Evolutionary conservation across 2,329 filamentous ascomycete species (phyloP), one percentile per base, ranked within the genome.

Genomic region (Cytospora chrysosperma): DNA sequence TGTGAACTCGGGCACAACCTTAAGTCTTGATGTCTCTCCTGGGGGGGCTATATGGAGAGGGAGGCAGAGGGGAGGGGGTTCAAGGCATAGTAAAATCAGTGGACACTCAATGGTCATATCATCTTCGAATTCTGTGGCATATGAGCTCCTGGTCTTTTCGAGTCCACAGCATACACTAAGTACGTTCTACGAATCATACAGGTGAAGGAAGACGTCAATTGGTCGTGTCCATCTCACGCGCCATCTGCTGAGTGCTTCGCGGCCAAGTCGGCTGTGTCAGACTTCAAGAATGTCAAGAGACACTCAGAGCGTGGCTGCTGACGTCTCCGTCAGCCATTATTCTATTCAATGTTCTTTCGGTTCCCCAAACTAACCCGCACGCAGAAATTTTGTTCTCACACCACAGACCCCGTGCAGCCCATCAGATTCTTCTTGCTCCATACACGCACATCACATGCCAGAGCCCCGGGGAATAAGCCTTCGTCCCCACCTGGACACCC

Each of bases 361-460:
- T 10, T 10, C 19, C 40, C 28, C 17, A 32, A 24, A n/a, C 40
- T 27, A 57, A 19, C 43, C 55, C 37, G 32, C 24, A 52, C 3
- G n/a, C n/a, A n/a, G 17, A 12, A 24, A 17, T 27, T 4, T 24
- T 24, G 21, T 40, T 2, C 17, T 59, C 26, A 27, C 49, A 21
- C 24, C 7, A 50, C 37, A n/a, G 49, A 37, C 1, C 19, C n/a
- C n/a, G 37, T 26, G 12, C 57, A 52, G 49, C 51, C 9, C 49
- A 27, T 59, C 49, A 59, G 57, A 21, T 40, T 40, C 57, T 59
- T 59, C 12, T 57, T 57, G 55, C 27, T 57, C 27, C 40, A 24
- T 12, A 28, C 17, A 28, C 17, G 26, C 37, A 57, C n/a, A 21
- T 43, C 27, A 24, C 56, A 28, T 21, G 15, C 40, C 27, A 26